Percentiles rank a stretch among this genome's conserved stretches.
Conservation (phyloP, 192 early-diverging fungal species). For the Coemansia sp. region DNA sequence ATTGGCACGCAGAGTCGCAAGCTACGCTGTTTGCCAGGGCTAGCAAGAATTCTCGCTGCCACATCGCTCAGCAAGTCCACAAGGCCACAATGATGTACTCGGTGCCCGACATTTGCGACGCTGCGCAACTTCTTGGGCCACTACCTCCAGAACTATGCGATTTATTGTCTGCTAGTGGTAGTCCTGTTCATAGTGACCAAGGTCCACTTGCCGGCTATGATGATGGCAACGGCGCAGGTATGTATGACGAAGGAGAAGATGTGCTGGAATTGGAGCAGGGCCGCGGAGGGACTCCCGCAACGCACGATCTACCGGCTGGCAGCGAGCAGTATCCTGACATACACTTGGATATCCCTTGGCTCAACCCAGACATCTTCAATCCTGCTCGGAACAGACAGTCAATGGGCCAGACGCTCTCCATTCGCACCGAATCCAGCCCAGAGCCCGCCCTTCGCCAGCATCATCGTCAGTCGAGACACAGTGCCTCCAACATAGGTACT, state of each 20-base stretch:
- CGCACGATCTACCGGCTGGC: neutral
- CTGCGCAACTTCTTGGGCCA: neutral
- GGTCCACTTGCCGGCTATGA: neutral
- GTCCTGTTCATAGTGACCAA: neutral
- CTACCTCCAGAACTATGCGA: neutral
- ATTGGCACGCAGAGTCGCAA: constrained; percentile 16
- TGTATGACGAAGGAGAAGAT: neutral
- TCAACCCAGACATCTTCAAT: constrained; percentile 24
- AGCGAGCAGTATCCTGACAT: constrained; percentile 19
- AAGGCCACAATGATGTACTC: neutral
- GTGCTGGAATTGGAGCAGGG: constrained; percentile 39
- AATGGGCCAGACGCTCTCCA: constrained; percentile 11
- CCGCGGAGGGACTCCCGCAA: constrained; percentile 13
- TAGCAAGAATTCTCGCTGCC: neutral
- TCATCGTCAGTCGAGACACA: neutral
- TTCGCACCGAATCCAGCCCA: constrained; percentile 31
- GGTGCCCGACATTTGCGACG: neutral
- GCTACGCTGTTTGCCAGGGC: neutral
- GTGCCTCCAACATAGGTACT: constrained; percentile 13
- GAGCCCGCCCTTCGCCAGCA: neutral
- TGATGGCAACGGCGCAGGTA: neutral
- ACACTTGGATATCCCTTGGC: constrained; percentile 47
- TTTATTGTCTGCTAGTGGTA: neutral
- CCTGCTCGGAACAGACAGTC: neutral
- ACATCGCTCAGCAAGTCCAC: neutral